phyloP scores from a whole-genome alignment of 495 filamentous ascomycete genomes.

The Hypomontagnella monticulosa region DNA sequence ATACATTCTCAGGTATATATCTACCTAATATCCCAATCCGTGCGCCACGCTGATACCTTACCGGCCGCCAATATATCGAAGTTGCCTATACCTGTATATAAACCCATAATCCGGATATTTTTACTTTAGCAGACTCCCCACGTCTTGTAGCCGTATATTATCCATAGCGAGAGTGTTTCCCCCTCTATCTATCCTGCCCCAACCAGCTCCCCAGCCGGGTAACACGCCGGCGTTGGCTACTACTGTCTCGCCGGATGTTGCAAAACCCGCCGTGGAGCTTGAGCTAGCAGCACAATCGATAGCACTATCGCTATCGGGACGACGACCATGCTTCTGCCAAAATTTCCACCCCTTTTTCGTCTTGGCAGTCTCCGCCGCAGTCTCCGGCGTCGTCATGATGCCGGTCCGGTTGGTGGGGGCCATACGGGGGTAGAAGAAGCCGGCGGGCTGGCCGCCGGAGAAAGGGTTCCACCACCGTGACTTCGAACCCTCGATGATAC shows the following conservation, averaged over 20 bases:
- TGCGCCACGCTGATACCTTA: slow-evolving; percentile 21
- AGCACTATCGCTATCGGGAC: slow-evolving; percentile 6
- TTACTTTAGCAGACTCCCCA: slow-evolving; percentile 43
- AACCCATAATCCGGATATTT: slow-evolving; percentile 1
- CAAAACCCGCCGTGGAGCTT: slow-evolving; percentile 39
- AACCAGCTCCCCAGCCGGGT: slow-evolving; percentile 50
- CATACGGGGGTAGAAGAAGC: slow-evolving; percentile 47
- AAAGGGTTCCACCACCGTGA: slow-evolving; percentile 49
- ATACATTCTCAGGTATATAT: not conserved
- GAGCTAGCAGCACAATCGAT: slow-evolving; percentile 34
- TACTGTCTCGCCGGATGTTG: slow-evolving; percentile 34
- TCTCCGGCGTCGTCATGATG: slow-evolving; percentile 50
- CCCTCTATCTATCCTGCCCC: slow-evolving; percentile 50
- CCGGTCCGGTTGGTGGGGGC: slow-evolving; percentile 40
- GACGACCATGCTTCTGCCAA: slow-evolving; percentile 23
- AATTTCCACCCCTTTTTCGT: slow-evolving; percentile 36
- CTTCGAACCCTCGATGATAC: slow-evolving; percentile 33
- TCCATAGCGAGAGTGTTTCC: slow-evolving; percentile 38
- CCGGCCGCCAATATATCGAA: not conserved
- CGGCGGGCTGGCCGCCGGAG: slow-evolving; percentile 48
- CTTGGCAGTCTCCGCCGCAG: slow-evolving; percentile 28
- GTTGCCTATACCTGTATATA: slow-evolving; percentile 11
- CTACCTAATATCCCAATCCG: not conserved
- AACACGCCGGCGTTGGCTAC: slow-evolving; percentile 35
- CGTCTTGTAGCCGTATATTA: slow-evolving; percentile 47